Conservation (phyloP, 2,329 filamentous ascomycete species). For the Didymella segeticola region DNA sequence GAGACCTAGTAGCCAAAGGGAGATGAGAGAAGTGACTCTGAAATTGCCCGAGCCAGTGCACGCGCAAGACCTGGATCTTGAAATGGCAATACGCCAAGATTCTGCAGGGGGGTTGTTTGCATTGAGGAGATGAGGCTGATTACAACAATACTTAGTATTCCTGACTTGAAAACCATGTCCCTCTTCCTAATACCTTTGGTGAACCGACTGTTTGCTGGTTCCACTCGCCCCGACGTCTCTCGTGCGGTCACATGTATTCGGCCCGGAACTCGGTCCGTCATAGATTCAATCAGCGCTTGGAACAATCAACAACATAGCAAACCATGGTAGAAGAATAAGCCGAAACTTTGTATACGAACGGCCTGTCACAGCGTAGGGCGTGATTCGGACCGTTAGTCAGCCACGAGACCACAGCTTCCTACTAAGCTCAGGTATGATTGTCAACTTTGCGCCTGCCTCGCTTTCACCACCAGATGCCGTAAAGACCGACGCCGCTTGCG, state of each 20-base stretch:
- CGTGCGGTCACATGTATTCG: background rate
- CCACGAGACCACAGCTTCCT: too few species aligned
- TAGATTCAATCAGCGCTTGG: background rate
- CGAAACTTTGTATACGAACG: background rate
- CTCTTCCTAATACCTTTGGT: background rate
- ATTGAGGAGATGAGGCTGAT: background rate
- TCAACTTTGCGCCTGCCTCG: too few species aligned
- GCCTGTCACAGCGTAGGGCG: background rate
- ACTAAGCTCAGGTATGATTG: too few species aligned
- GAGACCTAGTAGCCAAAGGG: background rate
- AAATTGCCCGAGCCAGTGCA: background rate
- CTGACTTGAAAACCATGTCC: background rate
- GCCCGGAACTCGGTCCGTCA: background rate
- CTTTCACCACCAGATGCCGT: too few species aligned
- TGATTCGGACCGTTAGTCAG: background rate
- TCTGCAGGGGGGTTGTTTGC: background rate
- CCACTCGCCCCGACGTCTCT: too few species aligned
- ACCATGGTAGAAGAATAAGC: background rate
- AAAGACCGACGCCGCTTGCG: too few species aligned
- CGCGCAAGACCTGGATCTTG: background rate
- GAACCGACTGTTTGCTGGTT: too few species aligned
- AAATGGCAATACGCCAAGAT: background rate
- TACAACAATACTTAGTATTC: background rate
- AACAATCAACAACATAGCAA: too few species aligned
- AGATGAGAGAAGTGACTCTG: background rate